Conservation (phyloP, 495 filamentous ascomycete genomes). For the Hyaloscypha finlandica region DNA sequence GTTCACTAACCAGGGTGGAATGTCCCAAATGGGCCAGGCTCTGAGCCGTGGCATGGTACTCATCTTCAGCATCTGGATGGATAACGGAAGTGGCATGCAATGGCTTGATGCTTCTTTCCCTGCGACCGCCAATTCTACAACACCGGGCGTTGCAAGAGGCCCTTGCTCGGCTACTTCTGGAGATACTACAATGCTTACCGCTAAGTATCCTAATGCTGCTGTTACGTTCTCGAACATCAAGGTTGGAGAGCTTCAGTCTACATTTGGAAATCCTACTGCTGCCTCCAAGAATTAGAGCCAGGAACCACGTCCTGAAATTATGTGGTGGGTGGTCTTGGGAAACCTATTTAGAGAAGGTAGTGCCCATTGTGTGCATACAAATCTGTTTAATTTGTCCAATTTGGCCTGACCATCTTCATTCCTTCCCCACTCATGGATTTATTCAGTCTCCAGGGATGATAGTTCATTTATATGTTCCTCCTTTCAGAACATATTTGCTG, state of each 20-base stretch:
- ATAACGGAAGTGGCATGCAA: conserved; percentile 72
- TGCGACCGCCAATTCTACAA: conserved; percentile 45
- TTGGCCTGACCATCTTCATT: too few species aligned
- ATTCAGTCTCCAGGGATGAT: too few species aligned
- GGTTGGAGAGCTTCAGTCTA: conserved; percentile 62
- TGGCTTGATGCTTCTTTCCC: conserved; percentile 82
- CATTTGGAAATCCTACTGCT: conserved; percentile 32
- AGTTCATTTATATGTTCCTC: too few species aligned
- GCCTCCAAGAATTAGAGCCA: too few species aligned
- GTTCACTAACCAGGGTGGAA: conserved; percentile 58
- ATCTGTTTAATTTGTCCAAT: too few species aligned
- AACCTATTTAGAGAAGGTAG: too few species aligned
- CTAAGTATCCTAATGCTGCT: conserved; percentile 50
- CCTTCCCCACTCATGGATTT: too few species aligned
- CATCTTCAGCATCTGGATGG: conserved; percentile 69
- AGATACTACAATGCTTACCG: conserved; percentile 58
- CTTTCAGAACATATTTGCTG: too few species aligned
- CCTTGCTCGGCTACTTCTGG: conserved; percentile 63
- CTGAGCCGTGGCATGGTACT: conserved; percentile 63
- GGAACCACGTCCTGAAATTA: too few species aligned
- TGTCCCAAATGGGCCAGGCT: conserved; percentile 55
- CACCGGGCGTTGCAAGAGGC: conserved; percentile 68
- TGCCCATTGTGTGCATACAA: too few species aligned
- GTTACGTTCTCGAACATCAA: conserved; percentile 68
- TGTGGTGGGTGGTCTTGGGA: too few species aligned